Evolutionary conservation across 495 filamentous ascomycete genomes (phyloP).

Genomic region (Xylaria castorea): DNA sequence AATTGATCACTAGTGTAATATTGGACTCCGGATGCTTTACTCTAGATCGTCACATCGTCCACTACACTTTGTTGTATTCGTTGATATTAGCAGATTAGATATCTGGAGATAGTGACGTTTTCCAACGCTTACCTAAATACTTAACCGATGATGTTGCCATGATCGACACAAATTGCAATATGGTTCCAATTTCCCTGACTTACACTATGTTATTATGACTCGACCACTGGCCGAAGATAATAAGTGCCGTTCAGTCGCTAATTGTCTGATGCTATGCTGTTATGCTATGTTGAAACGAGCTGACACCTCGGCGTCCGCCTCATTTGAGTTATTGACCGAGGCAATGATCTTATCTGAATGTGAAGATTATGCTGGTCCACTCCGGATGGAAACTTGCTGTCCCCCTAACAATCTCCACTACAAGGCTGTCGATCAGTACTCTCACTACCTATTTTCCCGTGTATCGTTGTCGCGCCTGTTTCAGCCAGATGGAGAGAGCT

Average conservation of each 20-base stretch:
- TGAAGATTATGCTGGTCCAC: neutral
- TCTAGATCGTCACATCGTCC: too few relatives aligned
- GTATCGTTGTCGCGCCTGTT: neutral
- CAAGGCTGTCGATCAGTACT: constrained; percentile 3
- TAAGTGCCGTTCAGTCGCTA: neutral
- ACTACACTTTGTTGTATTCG: neutral
- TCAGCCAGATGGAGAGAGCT: neutral
- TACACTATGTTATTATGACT: neutral
- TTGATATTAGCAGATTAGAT: neutral
- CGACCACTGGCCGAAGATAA: neutral
- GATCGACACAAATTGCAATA: constrained; percentile 7
- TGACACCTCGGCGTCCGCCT: neutral
- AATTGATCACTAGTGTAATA: too few relatives aligned
- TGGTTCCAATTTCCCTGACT: neutral
- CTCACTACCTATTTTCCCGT: neutral
- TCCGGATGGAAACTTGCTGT: neutral
- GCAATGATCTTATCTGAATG: neutral
- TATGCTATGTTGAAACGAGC: neutral
- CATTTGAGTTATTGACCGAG: neutral
- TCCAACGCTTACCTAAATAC: neutral
- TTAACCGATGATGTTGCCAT: constrained; percentile 1
- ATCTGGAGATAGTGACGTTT: neutral
- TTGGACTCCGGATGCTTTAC: too few relatives aligned
- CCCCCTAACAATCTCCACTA: neutral
- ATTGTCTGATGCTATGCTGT: too few relatives aligned